A percentile compares a stretch with the other conserved stretches of the same genome.
phyloP scores from a whole-genome alignment of 169 alveolate species.

The Plasmodium sp. region DNA sequence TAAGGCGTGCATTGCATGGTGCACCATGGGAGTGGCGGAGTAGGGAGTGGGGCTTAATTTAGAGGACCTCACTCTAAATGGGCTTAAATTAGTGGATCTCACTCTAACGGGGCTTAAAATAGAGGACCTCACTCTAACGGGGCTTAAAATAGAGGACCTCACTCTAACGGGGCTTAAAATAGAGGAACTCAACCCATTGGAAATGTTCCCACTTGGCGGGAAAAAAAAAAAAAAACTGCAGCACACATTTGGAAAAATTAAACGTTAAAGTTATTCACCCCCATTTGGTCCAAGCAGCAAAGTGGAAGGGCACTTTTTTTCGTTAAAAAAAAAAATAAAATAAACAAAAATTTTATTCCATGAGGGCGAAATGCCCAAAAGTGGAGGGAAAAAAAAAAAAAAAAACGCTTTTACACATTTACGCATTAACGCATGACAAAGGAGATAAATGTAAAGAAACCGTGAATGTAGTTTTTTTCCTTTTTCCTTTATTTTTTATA shows the following conservation, averaged over 20 bases:
- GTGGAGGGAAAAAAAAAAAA: background rate
- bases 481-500: background rate
- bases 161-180: background rate
- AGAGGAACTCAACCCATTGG: background rate
- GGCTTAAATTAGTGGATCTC: background rate
- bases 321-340: background rate
- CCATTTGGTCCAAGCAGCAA: background rate
- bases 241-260: background rate
- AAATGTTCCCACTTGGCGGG: background rate
- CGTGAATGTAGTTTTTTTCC: background rate
- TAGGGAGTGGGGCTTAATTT: background rate
- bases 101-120: background rate
- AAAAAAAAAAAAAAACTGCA: background rate
- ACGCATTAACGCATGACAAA: background rate
- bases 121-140: background rate
- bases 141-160: background rate
- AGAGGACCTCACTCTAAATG: background rate
- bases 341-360: background rate
- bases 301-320: background rate
- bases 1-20: background rate
- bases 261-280: background rate
- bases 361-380: background rate
- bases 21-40: background rate
- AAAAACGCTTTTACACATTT: background rate
- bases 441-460: background rate